Conservation (phyloP, 73 alveolate species). For the Diophrys appendiculata region DNA sequence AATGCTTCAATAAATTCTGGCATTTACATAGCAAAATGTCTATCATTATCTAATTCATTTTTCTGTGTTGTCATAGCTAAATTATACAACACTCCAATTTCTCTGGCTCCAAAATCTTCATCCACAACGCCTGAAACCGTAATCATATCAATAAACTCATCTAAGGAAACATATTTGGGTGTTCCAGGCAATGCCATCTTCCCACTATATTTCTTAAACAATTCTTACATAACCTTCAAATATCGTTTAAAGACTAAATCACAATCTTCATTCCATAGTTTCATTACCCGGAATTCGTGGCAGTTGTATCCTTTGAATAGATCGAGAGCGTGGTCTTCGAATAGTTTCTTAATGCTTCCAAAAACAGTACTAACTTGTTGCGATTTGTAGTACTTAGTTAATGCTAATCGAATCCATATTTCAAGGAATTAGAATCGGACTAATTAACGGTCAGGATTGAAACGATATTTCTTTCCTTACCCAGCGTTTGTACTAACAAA, state of each 20-base stretch:
- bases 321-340: conserved; percentile 34
- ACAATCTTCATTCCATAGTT: conserved; percentile 62
- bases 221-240: conserved; percentile 22
- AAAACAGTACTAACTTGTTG: conserved; percentile 5
- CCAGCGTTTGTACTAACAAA: conserved; percentile 71
- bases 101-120: conserved; percentile 56
- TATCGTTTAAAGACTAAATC: conserved; percentile 38
- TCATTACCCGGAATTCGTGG: conserved; percentile 27
- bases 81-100: conserved; percentile 32
- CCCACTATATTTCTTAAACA: conserved; percentile 42
- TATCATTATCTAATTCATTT: conserved; percentile 41
- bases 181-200: conserved; percentile 47
- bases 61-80: conserved; percentile 52
- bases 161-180: conserved; percentile 47
- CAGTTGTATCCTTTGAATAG: conserved; percentile 30
- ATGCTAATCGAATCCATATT: conserved; percentile 38
- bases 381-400: conserved; percentile 37
- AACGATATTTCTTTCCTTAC: conserved; percentile 14
- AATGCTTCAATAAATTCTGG: conserved; percentile 54
- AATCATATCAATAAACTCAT: conserved; percentile 42
- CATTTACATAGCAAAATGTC: conserved; percentile 36
- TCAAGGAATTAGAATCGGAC: conserved; percentile 60
- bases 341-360: conserved; percentile 28
- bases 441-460: conserved; percentile 53
- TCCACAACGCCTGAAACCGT: conserved; percentile 44